Evolutionary conservation across 2,329 filamentous ascomycete genomes (phyloP), one percentile per base, ranked within the genome.

Genomic region (Capronia americana): DNA sequence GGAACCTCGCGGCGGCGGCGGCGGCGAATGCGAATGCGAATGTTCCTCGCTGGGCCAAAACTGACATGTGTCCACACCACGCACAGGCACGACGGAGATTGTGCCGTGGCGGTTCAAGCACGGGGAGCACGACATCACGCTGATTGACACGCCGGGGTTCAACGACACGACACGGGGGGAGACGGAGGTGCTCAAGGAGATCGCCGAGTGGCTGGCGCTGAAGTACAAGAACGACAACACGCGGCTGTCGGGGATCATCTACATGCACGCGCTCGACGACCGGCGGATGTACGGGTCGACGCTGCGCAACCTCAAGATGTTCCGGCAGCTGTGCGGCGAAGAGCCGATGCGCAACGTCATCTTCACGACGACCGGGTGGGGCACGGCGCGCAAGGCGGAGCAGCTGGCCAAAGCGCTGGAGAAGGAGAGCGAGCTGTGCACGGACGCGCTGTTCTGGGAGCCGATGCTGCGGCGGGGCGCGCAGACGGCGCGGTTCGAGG

Each of bases 91-190:
- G 10, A 28, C 48, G 48, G 48, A 55, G 6, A 32, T 55, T 20
- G 26, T 28, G 24, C 26, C 53, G 10, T 28, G n/a, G 17, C 24
- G 26, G 24, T 55, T 32, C 28, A 28, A 55, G 14, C 53, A 53
- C 48, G 48, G 8, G 12, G 26, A 4, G 53, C 24, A 28, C 24
- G 26, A 55, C 23, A 14, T 30, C 28, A 20, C 53, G n/a, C 24
- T 60, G 23, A 48, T 71, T 12, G 69, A 72, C 34, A 72, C 65
- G 3, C 70, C 69, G 2, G 61, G 70, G 4, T 72, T 72, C 50
- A 57, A 66, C 46, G 67, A 68, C 56, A 64, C 70, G 4, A 58
- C 17, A 7, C 51, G 67, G 4, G 24, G 57, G 3, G 56, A 71
- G 23, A 50, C 44, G 1, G 53, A 63, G 14, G 59, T 69, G 14